These are phyloP conservation scores for Fraxinus platypoda DNA, from an alignment of 305 asterid genomes.

Conservation along the genomic window DNA sequence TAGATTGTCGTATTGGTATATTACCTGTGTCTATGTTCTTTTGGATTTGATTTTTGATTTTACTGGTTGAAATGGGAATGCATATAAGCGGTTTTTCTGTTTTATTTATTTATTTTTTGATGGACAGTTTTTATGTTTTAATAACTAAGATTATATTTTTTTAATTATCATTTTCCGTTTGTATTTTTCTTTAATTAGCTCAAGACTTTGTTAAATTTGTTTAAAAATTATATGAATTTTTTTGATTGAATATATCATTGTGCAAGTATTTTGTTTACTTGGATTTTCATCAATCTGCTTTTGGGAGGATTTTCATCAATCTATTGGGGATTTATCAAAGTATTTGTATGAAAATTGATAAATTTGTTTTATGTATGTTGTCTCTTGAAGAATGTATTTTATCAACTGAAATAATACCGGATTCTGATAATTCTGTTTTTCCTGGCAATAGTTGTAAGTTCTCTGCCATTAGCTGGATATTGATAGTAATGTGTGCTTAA, in stretches of 20 bases:
- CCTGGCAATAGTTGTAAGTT: background rate
- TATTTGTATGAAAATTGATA: background rate
- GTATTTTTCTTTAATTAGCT: background rate
- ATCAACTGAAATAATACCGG: background rate
- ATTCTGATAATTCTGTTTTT: background rate
- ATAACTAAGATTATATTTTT: background rate
- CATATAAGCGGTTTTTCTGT: background rate
- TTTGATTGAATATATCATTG: background rate
- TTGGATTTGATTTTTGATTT: background rate
- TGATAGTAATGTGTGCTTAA: background rate
- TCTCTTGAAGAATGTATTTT: background rate
- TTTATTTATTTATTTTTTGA: background rate
- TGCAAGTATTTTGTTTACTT: background rate
- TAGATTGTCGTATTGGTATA: background rate
- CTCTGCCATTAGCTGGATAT: constrained; percentile 4
- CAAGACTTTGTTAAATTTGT: background rate
- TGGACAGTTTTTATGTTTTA: background rate
- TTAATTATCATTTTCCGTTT: background rate
- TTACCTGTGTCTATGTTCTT: background rate
- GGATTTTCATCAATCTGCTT: background rate
- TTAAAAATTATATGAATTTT: background rate
- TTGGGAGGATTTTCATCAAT: background rate
- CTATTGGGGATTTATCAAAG: background rate
- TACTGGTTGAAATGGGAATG: background rate
- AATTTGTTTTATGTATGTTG: background rate